Evolutionary conservation across 208 protist species (phyloP).

Genomic region (Acanthamoeba healyi): DNA sequence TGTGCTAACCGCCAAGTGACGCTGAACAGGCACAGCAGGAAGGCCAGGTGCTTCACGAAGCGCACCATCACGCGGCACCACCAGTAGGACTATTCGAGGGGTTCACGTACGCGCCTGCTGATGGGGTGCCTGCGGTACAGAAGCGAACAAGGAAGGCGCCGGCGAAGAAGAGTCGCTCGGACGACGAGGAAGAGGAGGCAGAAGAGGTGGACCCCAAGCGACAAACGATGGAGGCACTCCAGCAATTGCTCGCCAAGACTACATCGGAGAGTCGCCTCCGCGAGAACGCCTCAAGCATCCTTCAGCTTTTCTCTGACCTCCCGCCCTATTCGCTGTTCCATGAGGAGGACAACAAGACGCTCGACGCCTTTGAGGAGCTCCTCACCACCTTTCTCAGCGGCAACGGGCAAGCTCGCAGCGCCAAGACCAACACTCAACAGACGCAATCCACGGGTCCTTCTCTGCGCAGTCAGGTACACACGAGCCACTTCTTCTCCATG

Average conservation of each 20-base stretch:
- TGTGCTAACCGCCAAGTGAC: neutral
- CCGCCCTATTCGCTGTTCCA: neutral
- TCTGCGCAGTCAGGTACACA: neutral
- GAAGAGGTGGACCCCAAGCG: neutral
- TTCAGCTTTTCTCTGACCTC: constrained; percentile 25
- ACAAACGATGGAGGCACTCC: constrained; percentile 19
- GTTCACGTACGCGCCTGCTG: neutral
- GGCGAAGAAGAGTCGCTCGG: neutral
- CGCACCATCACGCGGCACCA: too few relatives aligned
- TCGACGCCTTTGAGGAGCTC: constrained; percentile 44
- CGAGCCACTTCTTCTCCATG: neutral
- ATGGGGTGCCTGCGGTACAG: neutral
- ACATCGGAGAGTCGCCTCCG: constrained; percentile 11
- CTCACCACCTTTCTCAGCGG: neutral
- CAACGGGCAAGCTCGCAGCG: neutral
- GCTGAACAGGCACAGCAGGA: too few relatives aligned
- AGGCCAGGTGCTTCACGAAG: too few relatives aligned
- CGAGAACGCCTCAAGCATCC: constrained; percentile 23
- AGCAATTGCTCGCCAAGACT: neutral
- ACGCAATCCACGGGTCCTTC: neutral
- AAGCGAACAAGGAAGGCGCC: neutral
- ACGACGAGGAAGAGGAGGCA: neutral
- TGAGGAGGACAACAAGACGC: constrained; percentile 23
- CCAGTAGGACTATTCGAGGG: neutral
- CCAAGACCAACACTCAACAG: constrained; percentile 4